These are phyloP conservation scores for Globisporangium middletonii DNA, from an alignment of 352 stramenopile species.

Conservation along the genomic window DNA sequence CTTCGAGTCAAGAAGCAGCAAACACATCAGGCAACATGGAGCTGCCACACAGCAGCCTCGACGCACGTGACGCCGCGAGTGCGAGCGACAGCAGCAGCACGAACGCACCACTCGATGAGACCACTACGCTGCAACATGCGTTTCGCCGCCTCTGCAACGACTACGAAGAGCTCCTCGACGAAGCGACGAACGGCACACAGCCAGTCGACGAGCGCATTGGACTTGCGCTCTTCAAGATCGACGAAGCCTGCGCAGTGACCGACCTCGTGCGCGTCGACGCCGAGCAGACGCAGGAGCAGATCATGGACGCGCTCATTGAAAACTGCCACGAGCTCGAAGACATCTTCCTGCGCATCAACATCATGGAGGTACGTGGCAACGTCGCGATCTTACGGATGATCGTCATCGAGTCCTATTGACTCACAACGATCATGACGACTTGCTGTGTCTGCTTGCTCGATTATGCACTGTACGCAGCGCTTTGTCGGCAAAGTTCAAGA, in stretches of 20 bases:
- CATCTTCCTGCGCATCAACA: slow-evolving; percentile 67
- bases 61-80: neutral
- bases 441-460: neutral
- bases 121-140: slow-evolving; percentile 29
- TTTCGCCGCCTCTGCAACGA: slow-evolving; percentile 53
- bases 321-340: slow-evolving; percentile 76
- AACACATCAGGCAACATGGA: neutral
- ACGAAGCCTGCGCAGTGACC: slow-evolving; percentile 51
- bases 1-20: too few species aligned
- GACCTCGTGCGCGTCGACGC: slow-evolving; percentile 49
- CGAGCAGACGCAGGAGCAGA: slow-evolving; percentile 33
- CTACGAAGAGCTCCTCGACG: slow-evolving; percentile 71
- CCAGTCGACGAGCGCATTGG: slow-evolving; percentile 65
- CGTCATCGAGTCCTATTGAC: too few species aligned
- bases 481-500: slow-evolving; percentile 55
- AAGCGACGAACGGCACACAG: slow-evolving; percentile 45
- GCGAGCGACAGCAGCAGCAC: neutral
- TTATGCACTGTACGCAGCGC: slow-evolving; percentile 18
- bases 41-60: neutral
- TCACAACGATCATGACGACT: neutral
- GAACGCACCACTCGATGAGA: neutral
- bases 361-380: slow-evolving; percentile 50
- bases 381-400: neutral
- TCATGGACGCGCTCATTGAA: slow-evolving; percentile 48
- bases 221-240: slow-evolving; percentile 77